Conservation (phyloP, 2,329 filamentous ascomycete genomes). For the Penicillium palitans region DNA sequence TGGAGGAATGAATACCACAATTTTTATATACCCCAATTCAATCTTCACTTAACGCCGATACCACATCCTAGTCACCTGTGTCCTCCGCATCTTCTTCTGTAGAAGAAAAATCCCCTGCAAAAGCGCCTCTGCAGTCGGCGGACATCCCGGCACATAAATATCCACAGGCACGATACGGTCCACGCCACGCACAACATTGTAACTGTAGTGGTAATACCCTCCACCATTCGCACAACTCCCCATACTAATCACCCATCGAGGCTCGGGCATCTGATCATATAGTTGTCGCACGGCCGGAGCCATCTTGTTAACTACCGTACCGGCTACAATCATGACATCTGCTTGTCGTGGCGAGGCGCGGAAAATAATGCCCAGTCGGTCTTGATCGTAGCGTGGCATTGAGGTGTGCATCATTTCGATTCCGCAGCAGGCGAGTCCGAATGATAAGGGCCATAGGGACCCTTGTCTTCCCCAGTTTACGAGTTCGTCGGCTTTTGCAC, state of each 20-base stretch:
- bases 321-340: constrained; percentile 91
- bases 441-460: constrained; percentile 86
- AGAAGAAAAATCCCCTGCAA: constrained; percentile 69
- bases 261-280: constrained; percentile 95
- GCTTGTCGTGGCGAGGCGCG: constrained; percentile 83
- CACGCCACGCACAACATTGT: constrained; percentile 72
- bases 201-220: constrained; percentile 85
- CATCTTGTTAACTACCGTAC: constrained; percentile 96
- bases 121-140: constrained; percentile 54
- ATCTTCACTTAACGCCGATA: constrained; percentile 48
- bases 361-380: constrained; percentile 87
- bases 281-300: constrained; percentile 84
- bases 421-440: constrained; percentile 84
- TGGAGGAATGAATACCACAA: constrained; percentile 32
- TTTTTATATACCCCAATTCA: background rate
- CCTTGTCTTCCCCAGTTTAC: constrained; percentile 82
- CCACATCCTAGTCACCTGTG: constrained; percentile 54
- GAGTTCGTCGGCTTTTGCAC: constrained; percentile 74
- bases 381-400: constrained; percentile 84
- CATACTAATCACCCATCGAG: constrained; percentile 84
- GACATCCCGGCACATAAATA: constrained; percentile 75
- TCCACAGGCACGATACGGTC: constrained; percentile 78
- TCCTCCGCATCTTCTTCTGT: constrained; percentile 70
- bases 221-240: constrained; percentile 82
- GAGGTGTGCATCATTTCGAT: constrained; percentile 93